These are phyloP conservation scores for Paraphaeosphaeria minitans DNA, from an alignment of 2,329 filamentous ascomycete genomes.

Conservation along the genomic window DNA sequence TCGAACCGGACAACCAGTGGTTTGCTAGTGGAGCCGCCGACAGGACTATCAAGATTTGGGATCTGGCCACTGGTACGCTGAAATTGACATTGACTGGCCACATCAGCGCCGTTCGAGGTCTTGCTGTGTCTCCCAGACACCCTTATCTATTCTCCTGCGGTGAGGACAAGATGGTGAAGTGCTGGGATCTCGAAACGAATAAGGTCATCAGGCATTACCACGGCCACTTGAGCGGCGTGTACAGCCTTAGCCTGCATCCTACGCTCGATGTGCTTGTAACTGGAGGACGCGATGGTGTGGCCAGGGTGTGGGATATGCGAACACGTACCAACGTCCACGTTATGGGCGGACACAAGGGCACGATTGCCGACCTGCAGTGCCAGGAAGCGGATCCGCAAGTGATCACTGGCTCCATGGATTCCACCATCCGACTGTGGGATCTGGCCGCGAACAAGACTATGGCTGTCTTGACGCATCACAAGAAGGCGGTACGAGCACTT, in stretches of 20 bases:
- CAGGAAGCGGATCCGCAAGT: constrained; percentile 97
- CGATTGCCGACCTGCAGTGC: constrained; percentile 85
- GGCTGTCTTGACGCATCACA: constrained; percentile 96
- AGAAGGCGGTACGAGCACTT: constrained; percentile 89
- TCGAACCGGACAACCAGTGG: constrained; percentile 97
- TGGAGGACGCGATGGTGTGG: constrained; percentile 91
- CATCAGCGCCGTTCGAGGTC: constrained; percentile 57
- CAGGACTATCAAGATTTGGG: constrained; percentile 98
- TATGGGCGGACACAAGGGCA: constrained; percentile 85
- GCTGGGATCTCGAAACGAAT: constrained; percentile 99
- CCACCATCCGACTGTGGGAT: constrained; percentile 72
- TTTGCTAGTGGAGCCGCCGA: constrained; percentile 96
- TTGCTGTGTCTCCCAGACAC: constrained; percentile 90
- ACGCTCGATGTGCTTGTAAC: constrained; percentile 94
- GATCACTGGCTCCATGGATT: constrained; percentile 90
- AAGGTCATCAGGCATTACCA: constrained; percentile 88
- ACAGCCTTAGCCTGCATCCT: constrained; percentile 90
- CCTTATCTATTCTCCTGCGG: constrained; percentile 97
- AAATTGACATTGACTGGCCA: constrained; percentile 40
- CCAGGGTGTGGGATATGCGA: constrained; percentile 55
- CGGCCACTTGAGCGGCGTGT: constrained; percentile 94
- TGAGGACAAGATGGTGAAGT: constrained; percentile 99
- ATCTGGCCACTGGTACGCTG: constrained; percentile 75
- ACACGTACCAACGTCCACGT: constrained; percentile 96
- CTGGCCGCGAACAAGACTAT: constrained; percentile 94